Percentiles rank a stretch among this genome's conserved stretches.
Conservation (phyloP, 78 protist species). For the Dictyostelium capitatum region DNA sequence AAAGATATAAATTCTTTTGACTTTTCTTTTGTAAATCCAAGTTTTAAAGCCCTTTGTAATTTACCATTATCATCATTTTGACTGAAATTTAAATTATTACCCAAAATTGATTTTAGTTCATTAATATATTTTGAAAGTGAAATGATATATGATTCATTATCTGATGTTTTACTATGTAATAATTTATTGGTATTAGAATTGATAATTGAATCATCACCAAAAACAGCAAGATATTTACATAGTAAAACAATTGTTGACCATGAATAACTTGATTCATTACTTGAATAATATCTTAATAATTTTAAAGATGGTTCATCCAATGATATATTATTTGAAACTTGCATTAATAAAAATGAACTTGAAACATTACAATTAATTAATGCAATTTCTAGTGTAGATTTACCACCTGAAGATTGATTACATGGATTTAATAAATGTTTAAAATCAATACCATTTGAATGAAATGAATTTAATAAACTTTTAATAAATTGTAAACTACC, state of each 20-base stretch:
- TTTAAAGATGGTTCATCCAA: background rate
- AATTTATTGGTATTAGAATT: background rate
- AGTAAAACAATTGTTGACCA: conserved; percentile 11
- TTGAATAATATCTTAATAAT: background rate
- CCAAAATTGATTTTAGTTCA: conserved; percentile 8
- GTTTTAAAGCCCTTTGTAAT: background rate
- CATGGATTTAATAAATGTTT: background rate
- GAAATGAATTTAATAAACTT: background rate
- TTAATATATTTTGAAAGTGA: no score
- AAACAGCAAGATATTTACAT: conserved; percentile 6
- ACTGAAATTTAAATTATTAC: background rate
- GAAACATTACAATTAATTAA: background rate
- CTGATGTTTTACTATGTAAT: background rate
- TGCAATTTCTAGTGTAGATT: conserved; percentile 28
- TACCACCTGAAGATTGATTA: conserved; percentile 11
- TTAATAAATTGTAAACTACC: conserved; percentile 19
- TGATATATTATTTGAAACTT: conserved; percentile 7
- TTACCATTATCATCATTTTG: background rate
- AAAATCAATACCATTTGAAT: background rate
- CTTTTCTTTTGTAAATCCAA: conserved; percentile 5
- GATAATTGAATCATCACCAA: conserved; percentile 16
- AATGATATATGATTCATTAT: no score
- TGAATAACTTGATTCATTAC: background rate
- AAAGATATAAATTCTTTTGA: background rate
- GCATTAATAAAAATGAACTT: conserved; percentile 29